Evolutionary conservation across 768 basidiomycete species (phyloP).

Genomic region (Mycena haematopus): DNA sequence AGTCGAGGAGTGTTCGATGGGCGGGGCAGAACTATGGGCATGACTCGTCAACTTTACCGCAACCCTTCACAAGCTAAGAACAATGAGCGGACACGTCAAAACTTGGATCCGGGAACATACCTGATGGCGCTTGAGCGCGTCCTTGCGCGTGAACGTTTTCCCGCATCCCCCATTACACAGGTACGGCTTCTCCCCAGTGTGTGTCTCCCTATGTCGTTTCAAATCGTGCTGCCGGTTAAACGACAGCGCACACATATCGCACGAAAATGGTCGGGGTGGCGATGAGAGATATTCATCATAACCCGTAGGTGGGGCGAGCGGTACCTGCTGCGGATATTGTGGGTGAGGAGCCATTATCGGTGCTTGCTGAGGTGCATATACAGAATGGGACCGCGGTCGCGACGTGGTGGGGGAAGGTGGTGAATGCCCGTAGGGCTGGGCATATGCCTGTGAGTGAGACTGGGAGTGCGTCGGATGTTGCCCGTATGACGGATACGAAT

Average conservation of each 20-base stretch:
- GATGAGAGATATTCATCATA: conserved; percentile 62
- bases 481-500: conserved; percentile 40
- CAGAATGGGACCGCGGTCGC: conserved; percentile 51
- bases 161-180: conserved; percentile 84
- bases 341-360: conserved; percentile 30
- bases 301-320: conserved; percentile 43
- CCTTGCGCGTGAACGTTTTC: conserved; percentile 88
- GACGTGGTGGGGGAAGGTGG: conserved; percentile 34
- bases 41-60: conserved; percentile 71
- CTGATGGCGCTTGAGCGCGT: conserved; percentile 87
- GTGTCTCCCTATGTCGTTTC: conserved; percentile 84
- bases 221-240: conserved; percentile 89
- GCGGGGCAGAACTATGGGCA: conserved; percentile 38
- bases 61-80: conserved; percentile 74
- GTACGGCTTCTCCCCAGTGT: conserved; percentile 86
- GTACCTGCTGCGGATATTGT: conserved; percentile 43
- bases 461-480: conserved; percentile 35
- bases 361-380: conserved; percentile 32
- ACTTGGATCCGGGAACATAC: conserved; percentile 44
- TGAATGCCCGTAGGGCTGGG: conserved; percentile 23
- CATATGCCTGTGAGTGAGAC: conserved; percentile 32
- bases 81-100: conserved; percentile 23
- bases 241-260: conserved; percentile 77
- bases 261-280: conserved; percentile 67
- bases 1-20: not conserved